Conservation (phyloP, 768 basidiomycete genomes). For the Rhodosporidiobolus odoratus region DNA sequence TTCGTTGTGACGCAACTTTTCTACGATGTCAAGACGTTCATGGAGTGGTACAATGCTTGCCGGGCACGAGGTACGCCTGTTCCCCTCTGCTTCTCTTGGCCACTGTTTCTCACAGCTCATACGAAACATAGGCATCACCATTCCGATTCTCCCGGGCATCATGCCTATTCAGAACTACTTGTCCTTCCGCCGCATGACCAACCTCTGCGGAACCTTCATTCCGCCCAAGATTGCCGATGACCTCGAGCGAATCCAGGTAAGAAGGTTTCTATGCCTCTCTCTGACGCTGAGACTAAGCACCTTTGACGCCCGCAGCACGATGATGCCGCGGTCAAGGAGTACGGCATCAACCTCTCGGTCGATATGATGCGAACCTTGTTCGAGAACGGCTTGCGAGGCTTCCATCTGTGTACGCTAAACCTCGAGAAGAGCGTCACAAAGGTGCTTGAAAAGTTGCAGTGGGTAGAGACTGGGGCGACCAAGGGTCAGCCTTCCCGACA, state of each 20-base stretch:
- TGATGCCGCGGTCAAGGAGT: slow-evolving; percentile 88
- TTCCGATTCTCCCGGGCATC: slow-evolving; percentile 89
- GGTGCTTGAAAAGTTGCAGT: slow-evolving; percentile 71
- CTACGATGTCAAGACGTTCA: slow-evolving; percentile 86
- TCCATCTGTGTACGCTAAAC: slow-evolving; percentile 95
- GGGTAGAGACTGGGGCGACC: slow-evolving; percentile 50
- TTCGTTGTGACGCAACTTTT: slow-evolving; percentile 95
- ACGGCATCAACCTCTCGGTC: slow-evolving; percentile 79
- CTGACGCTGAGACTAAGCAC: not conserved
- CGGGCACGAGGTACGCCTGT: slow-evolving; percentile 60
- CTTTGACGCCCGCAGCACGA: slow-evolving; percentile 59
- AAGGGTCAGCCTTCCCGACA: slow-evolving; percentile 1
- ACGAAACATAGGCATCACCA: slow-evolving; percentile 62
- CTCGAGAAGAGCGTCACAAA: slow-evolving; percentile 89
- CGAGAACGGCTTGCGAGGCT: slow-evolving; percentile 66
- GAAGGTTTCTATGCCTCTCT: slow-evolving; percentile 8
- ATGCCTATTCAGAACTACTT: slow-evolving; percentile 98
- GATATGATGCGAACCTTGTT: slow-evolving; percentile 63
- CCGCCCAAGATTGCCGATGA: slow-evolving; percentile 62
- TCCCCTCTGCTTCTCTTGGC: not conserved
- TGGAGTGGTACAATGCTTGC: slow-evolving; percentile 69
- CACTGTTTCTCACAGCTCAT: not conserved
- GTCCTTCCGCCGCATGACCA: slow-evolving; percentile 84
- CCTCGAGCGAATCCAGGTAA: slow-evolving; percentile 71
- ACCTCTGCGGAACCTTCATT: slow-evolving; percentile 74